Evolutionary conservation across 257 asterid species (phyloP).

Genomic region (Linderniella brevidens): DNA sequence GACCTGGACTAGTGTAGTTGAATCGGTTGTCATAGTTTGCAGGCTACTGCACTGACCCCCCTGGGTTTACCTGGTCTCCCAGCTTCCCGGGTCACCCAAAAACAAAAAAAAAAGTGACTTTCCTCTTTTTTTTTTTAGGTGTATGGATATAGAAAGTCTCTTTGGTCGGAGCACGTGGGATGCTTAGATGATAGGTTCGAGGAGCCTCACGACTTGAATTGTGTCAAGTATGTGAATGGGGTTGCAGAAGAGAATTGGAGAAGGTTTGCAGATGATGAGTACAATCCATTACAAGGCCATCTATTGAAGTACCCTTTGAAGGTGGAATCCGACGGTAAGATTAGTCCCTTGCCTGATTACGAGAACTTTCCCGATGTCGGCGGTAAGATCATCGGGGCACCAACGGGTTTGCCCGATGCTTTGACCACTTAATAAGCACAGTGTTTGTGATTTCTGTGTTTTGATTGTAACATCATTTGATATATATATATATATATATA

Average conservation of each 20-base stretch:
- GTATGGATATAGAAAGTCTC: slow-evolving; percentile 14
- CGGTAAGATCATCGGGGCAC: slow-evolving; percentile 30
- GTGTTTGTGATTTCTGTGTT: background rate
- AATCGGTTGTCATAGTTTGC: too few species aligned
- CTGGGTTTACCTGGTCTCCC: too few species aligned
- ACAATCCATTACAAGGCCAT: slow-evolving; percentile 28
- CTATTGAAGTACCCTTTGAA: slow-evolving; percentile 39
- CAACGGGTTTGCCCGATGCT: background rate
- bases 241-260: slow-evolving; percentile 32
- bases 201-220: slow-evolving; percentile 29
- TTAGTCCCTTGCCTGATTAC: slow-evolving; percentile 22
- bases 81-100: too few species aligned
- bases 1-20: too few species aligned
- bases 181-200: slow-evolving; percentile 20
- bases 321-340: slow-evolving; percentile 33
- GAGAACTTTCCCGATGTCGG: slow-evolving; percentile 43
- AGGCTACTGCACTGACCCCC: too few species aligned
- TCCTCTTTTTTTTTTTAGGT: slow-evolving; percentile 11
- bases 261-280: slow-evolving; percentile 24
- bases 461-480: too few species aligned
- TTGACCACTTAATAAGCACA: background rate
- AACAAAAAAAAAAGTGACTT: too few species aligned
- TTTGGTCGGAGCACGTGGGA: slow-evolving; percentile 40
- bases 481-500: too few species aligned
- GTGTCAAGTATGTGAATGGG: slow-evolving; percentile 25